phyloP scores from a whole-genome alignment of 2,329 filamentous ascomycete genomes.

The Lachnellula suecica region DNA sequence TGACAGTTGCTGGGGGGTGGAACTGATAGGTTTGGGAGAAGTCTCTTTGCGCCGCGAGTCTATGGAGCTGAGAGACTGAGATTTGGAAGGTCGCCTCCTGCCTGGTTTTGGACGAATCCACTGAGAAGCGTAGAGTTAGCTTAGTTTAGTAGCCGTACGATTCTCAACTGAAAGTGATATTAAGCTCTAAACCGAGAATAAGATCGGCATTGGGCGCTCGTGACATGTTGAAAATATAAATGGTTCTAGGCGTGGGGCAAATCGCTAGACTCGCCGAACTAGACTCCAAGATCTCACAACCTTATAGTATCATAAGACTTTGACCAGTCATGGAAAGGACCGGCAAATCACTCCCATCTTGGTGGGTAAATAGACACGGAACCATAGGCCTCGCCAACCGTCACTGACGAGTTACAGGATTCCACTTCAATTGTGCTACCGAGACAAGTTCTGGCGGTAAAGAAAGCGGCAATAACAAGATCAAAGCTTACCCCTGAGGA shows the following conservation, averaged over 20 bases:
- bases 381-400: too few relatives aligned
- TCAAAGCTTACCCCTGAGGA: conserved; percentile 19
- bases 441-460: background rate
- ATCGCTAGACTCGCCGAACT: background rate
- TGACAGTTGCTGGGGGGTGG: background rate
- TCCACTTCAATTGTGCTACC: too few relatives aligned
- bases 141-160: background rate
- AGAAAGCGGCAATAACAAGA: conserved; percentile 2
- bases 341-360: background rate
- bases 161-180: background rate
- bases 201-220: background rate
- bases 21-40: background rate
- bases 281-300: background rate
- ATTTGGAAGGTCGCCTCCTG: conserved; percentile 1
- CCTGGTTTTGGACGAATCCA: conserved; percentile 9
- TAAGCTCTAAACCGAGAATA: background rate
- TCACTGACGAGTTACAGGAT: too few relatives aligned
- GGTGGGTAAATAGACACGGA: background rate
- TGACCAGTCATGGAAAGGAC: too few relatives aligned
- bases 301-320: too few relatives aligned
- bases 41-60: background rate
- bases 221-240: background rate
- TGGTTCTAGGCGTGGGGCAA: background rate
- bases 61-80: background rate
- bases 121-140: background rate